Evolutionary conservation across 768 basidiomycete species (phyloP), one percentile per base, ranked within the genome.

Genomic region (Epithele typhae): DNA sequence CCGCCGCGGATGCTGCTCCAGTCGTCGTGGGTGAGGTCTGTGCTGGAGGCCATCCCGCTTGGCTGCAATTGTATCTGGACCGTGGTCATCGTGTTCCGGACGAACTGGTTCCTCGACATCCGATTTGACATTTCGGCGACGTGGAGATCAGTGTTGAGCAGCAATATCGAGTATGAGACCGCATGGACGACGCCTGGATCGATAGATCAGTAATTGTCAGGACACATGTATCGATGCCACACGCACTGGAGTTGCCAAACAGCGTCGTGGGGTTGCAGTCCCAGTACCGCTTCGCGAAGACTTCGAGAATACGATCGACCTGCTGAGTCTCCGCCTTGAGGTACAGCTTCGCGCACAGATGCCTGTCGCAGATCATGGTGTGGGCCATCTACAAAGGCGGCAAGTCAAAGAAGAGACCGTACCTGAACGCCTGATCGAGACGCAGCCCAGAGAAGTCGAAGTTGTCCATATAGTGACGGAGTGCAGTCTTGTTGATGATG

Each of bases 241-340:
- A 73, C 89, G 61, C 58, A 93, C 93, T 87, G 7, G 91, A 76
- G 60, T 82, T 89, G 36, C 90, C 91, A 61, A 86, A 94, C n/a
- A 89, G 56, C 19, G 78, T 78, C 1, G 69, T 69, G 0, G 89
- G 86, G 61, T 98, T 98, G 63, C 91, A 92, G 36, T 92, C 84
- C 80, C 84, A 96, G 64, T 92, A 99, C 8, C 92, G 81, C 33
- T 81, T 72, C 58, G 90, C 90, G 58, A 99, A 97, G 52, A 83
- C 84, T 50, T 92, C 92, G 5, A 99, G 75, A 51, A 99, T 97
- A 35, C 96, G 84, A 64, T 98, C 96, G 35, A 99, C 87, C 68
- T 98, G 94, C 61, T 99, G 96, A 0, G 95, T 95, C 65, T 99
- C 96, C 1, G 84, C 96, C 65, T 92, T 94, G 49, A 99, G 77